A percentile compares a stretch with the other conserved stretches of the same genome.
phyloP scores from a whole-genome alignment of 768 basidiomycete genomes.

The Boletus rex-veris region DNA sequence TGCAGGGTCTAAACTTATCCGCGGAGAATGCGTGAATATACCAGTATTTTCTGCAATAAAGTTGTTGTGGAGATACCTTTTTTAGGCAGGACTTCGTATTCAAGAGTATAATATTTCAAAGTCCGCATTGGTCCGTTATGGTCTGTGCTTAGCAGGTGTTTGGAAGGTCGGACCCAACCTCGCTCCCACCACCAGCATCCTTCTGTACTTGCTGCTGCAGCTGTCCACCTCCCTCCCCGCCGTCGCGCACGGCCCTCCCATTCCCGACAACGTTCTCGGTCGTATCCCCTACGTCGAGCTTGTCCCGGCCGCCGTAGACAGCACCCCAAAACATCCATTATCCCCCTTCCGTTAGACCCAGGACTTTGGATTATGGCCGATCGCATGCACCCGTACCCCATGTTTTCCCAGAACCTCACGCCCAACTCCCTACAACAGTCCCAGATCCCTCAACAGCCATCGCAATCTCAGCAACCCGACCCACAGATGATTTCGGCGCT shows the following conservation, averaged over 20 bases:
- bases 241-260: conserved; percentile 42
- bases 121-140: conserved; percentile 34
- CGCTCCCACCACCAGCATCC: conserved; percentile 57
- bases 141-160: conserved; percentile 38
- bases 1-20: not conserved
- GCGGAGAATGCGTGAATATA: conserved; percentile 5
- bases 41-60: conserved; percentile 21
- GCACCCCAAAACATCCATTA: conserved; percentile 30
- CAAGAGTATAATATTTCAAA: conserved; percentile 28
- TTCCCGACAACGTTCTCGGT: conserved; percentile 25
- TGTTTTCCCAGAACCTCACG: conserved; percentile 50
- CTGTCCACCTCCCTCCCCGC: conserved; percentile 41
- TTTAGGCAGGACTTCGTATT: conserved; percentile 12
- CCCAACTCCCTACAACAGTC: conserved; percentile 40
- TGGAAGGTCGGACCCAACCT: conserved; percentile 46
- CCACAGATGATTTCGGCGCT: conserved; percentile 38
- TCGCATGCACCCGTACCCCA: conserved; percentile 52
- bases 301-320: conserved; percentile 26
- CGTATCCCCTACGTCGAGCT: conserved; percentile 19
- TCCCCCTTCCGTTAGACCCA: conserved; percentile 25
- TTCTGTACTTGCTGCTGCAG: conserved; percentile 30
- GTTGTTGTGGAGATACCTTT: conserved; percentile 4
- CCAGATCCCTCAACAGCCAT: conserved; percentile 42
- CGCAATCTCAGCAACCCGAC: conserved; percentile 42
- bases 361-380: conserved; percentile 54